Conservation (phyloP, 768 basidiomycete genomes). For the Tulasnella sp. region DNA sequence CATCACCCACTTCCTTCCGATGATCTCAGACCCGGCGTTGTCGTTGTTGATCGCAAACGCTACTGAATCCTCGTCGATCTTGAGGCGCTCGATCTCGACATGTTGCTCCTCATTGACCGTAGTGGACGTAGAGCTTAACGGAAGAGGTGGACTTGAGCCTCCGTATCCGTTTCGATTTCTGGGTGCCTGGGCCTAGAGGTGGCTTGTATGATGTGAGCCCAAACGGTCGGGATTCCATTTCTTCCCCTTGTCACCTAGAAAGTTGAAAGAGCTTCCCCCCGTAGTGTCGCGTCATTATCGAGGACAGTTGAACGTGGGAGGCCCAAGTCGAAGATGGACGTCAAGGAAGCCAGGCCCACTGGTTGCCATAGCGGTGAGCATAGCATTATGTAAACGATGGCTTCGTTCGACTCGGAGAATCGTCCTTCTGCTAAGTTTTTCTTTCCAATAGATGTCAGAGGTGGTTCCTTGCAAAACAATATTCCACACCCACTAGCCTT, state of each 20-base stretch:
- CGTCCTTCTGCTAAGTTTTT: neutral
- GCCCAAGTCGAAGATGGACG: conserved; percentile 5
- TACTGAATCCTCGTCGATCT: conserved; percentile 14
- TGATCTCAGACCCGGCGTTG: neutral
- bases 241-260: neutral
- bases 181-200: neutral
- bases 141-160: conserved; percentile 13
- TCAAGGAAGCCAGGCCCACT: conserved; percentile 22
- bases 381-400: no score
- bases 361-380: conserved; percentile 20
- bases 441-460: conserved; percentile 19
- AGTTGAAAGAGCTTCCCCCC: neutral
- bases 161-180: conserved; percentile 3
- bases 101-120: neutral
- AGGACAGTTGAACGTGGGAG: conserved; percentile 1
- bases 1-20: conserved; percentile 7
- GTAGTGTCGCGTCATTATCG: conserved; percentile 3
- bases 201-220: conserved; percentile 12
- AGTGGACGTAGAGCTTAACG: neutral
- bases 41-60: conserved; percentile 8
- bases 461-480: conserved; percentile 17
- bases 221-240: conserved; percentile 7
- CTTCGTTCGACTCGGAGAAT: neutral
- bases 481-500: conserved; percentile 11
- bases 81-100: conserved; percentile 10